These are phyloP conservation scores for Eucalyptus tenuipes DNA, from an alignment of 345 rosid genomes.

Conservation along the genomic window DNA sequence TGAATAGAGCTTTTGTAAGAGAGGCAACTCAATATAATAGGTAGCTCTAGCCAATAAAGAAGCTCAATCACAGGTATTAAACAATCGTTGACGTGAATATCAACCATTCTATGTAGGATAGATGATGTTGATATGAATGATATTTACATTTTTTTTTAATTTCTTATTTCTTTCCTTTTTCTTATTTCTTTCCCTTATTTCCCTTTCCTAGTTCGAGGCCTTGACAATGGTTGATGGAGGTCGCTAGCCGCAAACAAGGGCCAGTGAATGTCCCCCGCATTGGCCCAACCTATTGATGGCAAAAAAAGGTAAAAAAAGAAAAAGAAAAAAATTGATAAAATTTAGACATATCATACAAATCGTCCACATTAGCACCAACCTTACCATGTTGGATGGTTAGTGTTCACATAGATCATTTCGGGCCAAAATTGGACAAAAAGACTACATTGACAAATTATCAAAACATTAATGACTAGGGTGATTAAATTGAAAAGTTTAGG, in stretches of 20 bases:
- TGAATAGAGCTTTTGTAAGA: background rate
- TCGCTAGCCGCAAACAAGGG: background rate
- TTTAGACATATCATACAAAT: too few species aligned
- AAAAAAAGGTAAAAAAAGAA: background rate
- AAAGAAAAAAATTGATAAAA: too few species aligned
- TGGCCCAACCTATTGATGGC: background rate
- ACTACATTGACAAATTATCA: accelerated
- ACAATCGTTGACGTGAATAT: accelerated
- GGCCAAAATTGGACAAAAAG: background rate
- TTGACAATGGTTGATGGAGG: background rate
- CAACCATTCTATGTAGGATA: background rate
- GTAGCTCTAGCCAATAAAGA: background rate
- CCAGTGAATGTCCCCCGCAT: background rate
- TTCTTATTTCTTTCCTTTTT: background rate
- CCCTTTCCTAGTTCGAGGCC: background rate
- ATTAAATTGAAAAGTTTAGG: background rate
- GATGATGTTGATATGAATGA: background rate
- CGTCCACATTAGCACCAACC: background rate
- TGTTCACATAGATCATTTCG: background rate
- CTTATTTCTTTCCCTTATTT: background rate
- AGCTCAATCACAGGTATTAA: background rate
- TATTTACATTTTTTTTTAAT: background rate
- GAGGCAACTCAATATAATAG: background rate
- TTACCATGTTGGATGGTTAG: background rate
- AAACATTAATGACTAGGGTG: background rate